phyloP scores from a whole-genome alignment of 441 rosid genomes.

The Populus hybrid region DNA sequence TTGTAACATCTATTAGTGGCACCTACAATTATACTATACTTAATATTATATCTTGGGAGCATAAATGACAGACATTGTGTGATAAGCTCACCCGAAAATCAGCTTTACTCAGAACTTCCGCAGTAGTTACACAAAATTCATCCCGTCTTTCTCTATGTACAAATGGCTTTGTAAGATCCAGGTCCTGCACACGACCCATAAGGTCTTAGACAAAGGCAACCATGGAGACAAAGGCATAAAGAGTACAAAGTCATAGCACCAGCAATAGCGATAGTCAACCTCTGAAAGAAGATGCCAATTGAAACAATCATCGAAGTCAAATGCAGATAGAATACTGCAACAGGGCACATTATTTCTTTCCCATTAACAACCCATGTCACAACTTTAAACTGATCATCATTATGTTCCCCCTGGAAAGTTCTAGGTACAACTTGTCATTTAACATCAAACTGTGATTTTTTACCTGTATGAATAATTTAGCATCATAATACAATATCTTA shows the following conservation, averaged over 20 bases:
- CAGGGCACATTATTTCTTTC: background rate
- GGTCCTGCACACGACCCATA: slow-evolving; percentile 40
- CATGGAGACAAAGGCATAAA: background rate
- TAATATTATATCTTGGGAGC: background rate
- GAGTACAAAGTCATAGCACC: background rate
- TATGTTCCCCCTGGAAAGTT: background rate
- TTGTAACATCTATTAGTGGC: background rate
- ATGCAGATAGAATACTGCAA: background rate
- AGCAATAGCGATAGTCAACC: background rate
- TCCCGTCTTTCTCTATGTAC: slow-evolving; percentile 19
- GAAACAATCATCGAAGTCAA: background rate
- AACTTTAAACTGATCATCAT: background rate
- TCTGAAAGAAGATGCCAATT: background rate
- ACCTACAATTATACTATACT: background rate
- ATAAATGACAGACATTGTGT: background rate
- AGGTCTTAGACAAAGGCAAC: background rate
- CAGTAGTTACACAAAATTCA: slow-evolving; percentile 52
- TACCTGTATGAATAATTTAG: background rate
- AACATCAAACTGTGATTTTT: background rate
- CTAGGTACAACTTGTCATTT: background rate
- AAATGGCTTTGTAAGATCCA: slow-evolving; percentile 44
- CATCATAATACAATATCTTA: background rate
- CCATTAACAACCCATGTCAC: background rate
- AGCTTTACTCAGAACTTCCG: slow-evolving; percentile 64
- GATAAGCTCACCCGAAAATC: slow-evolving; percentile 80